A percentile compares a stretch with the other conserved stretches of the same genome.
phyloP scores from a whole-genome alignment of 1,139 yeast genomes.

The Blastobotrys raffinosifermentans region DNA sequence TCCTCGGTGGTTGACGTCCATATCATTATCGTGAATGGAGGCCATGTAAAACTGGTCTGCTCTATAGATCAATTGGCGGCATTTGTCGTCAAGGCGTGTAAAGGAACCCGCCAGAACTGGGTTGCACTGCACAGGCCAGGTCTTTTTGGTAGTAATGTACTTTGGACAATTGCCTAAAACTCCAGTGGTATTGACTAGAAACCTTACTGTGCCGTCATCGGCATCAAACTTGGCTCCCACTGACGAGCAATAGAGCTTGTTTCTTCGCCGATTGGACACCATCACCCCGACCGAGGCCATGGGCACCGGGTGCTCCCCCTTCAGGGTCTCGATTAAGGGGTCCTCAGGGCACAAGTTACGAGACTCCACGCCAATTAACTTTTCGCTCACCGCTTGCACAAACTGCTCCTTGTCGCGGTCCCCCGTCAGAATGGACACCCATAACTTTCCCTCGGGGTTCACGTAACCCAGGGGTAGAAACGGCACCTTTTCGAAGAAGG shows the following conservation, averaged over 20 bases:
- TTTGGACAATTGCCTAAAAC: slow-evolving; percentile 4
- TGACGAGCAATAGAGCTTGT: slow-evolving; percentile 2
- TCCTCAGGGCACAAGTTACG: not conserved
- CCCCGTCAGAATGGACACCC: not conserved
- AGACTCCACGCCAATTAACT: not conserved
- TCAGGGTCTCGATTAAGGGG: not conserved
- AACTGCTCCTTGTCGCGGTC: not conserved
- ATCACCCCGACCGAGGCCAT: slow-evolving; percentile 1
- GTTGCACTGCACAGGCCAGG: not conserved
- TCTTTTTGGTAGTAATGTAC: slow-evolving; percentile 1
- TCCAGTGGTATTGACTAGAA: not conserved
- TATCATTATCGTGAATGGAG: not conserved
- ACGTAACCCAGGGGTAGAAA: not conserved
- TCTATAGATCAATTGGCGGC: not conserved
- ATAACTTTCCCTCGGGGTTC: not conserved
- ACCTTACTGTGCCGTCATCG: not conserved
- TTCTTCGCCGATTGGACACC: slow-evolving; percentile 3
- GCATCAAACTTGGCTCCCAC: not conserved
- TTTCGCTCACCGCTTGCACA: not conserved
- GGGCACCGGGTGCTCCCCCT: not conserved
- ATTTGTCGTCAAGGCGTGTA: not conserved
- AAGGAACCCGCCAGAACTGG: not conserved
- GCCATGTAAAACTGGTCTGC: slow-evolving; percentile 1
- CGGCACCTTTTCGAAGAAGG: not conserved
- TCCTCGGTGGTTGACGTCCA: slow-evolving; percentile 4